Percentiles rank a stretch among this genome's conserved stretches.
Conservation (phyloP, 176 grass and related monocot genomes). For the Typha latifolia region DNA sequence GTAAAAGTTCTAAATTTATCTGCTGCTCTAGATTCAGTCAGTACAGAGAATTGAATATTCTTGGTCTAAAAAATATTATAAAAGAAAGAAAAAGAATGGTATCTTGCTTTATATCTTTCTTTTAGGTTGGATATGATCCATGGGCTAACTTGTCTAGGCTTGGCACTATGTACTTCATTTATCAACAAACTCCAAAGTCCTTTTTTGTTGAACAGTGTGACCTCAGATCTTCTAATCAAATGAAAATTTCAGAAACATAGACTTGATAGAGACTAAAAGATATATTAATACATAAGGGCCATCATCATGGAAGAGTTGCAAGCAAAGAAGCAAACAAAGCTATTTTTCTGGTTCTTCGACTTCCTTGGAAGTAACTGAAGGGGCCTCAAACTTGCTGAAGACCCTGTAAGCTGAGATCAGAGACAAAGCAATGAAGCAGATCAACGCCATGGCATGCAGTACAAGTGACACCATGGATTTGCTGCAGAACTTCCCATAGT, state of each 20-base stretch:
- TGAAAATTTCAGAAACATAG: not conserved
- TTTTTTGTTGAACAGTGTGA: too few relatives aligned
- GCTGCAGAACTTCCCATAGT: slow-evolving; percentile 75
- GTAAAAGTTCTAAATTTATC: too few relatives aligned
- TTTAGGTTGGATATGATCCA: too few relatives aligned
- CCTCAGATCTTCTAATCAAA: too few relatives aligned
- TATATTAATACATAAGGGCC: not conserved
- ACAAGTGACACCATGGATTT: slow-evolving; percentile 52
- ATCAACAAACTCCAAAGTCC: too few relatives aligned
- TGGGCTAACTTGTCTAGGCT: too few relatives aligned
- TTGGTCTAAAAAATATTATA: too few relatives aligned
- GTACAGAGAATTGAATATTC: too few relatives aligned
- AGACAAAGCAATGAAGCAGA: slow-evolving; percentile 65
- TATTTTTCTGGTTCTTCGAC: slow-evolving; percentile 19
- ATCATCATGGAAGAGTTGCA: not conserved
- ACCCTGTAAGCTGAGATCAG: slow-evolving; percentile 59
- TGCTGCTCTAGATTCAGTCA: too few relatives aligned
- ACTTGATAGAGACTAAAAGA: not conserved
- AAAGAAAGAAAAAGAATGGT: too few relatives aligned
- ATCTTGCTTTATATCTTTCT: too few relatives aligned
- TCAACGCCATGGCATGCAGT: slow-evolving; percentile 52
- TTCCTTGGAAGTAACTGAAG: slow-evolving; percentile 9
- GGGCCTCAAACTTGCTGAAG: slow-evolving; percentile 49
- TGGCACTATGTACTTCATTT: too few relatives aligned
- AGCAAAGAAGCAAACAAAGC: not conserved